Evolutionary conservation across 2,329 filamentous ascomycete genomes (phyloP).

Genomic region (Ophiosphaerella herpotricha): DNA sequence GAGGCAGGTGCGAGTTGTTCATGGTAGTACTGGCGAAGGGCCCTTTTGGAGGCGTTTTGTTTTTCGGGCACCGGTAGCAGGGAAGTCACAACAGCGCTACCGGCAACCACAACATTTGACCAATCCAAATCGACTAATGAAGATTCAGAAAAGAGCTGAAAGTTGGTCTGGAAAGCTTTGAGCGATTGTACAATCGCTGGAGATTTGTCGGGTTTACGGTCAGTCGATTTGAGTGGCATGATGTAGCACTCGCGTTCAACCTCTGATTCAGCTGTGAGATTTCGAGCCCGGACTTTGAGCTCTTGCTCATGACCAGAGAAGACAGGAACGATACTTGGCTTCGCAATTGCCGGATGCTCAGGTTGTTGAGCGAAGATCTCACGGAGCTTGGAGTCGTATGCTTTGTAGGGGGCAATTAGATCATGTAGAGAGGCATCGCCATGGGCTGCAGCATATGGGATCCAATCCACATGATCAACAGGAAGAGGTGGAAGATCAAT

Average conservation of each 20-base stretch:
- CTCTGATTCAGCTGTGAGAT: conserved; percentile 61
- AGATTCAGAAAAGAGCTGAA: conserved; percentile 80
- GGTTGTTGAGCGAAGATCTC: conserved; percentile 72
- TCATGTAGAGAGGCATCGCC: conserved; percentile 59
- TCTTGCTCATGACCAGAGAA: conserved; percentile 60
- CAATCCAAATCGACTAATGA: conserved; percentile 77
- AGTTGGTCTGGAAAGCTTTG: conserved; percentile 76
- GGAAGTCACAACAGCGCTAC: conserved; percentile 79
- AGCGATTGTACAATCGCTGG: conserved; percentile 70
- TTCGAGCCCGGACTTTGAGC: conserved; percentile 66
- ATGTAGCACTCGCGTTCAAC: conserved; percentile 69
- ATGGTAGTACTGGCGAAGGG: conserved; percentile 69
- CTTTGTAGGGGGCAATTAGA: conserved; percentile 68
- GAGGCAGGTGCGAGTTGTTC: conserved; percentile 80
- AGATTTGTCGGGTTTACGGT: conserved; percentile 66
- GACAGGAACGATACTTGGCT: conserved; percentile 69
- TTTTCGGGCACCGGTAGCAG: conserved; percentile 68
- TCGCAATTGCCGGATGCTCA: conserved; percentile 60
- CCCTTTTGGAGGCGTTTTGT: conserved; percentile 46
- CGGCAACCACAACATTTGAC: conserved; percentile 80
- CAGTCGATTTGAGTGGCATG: conserved; percentile 66
- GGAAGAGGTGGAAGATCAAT: conserved; percentile 46
- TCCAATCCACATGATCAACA: conserved; percentile 48
- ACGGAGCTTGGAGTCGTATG: conserved; percentile 69
- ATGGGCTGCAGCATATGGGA: conserved; percentile 61